Evolutionary conservation across 2,329 filamentous ascomycete species (phyloP).

Genomic region (Paradendryphiella salina): DNA sequence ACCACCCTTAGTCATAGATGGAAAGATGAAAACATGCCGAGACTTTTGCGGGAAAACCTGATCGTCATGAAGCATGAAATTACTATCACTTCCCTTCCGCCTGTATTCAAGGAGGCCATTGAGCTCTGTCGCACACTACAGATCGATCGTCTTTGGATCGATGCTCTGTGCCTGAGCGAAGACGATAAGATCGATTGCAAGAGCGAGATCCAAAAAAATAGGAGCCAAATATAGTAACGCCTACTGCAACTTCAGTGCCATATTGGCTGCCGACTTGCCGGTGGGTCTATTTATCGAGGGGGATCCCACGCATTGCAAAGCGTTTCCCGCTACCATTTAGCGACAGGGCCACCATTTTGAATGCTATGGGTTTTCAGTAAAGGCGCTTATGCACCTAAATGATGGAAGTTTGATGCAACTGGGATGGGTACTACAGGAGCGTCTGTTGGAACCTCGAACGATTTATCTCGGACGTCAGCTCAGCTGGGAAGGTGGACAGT

Average conservation of each 20-base stretch:
- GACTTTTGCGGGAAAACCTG: background rate
- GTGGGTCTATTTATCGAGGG: background rate
- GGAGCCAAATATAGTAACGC: background rate
- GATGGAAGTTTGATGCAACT: background rate
- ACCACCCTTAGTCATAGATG: background rate
- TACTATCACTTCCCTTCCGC: background rate
- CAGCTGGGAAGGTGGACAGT: slow-evolving; percentile 2
- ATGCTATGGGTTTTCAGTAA: background rate
- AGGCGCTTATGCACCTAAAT: background rate
- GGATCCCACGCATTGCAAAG: background rate
- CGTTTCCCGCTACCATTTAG: background rate
- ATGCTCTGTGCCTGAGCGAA: background rate
- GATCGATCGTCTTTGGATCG: background rate
- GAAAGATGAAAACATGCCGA: background rate
- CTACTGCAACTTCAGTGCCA: background rate
- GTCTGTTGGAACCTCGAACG: background rate
- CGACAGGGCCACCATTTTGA: background rate
- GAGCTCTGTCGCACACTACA: no score
- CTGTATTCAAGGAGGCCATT: background rate
- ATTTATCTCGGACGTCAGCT: slow-evolving; percentile 4
- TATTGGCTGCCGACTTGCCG: background rate
- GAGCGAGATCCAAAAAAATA: background rate
- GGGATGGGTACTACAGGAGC: slow-evolving; percentile 3
- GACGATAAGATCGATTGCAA: background rate
- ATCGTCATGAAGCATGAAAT: background rate